Evolutionary conservation across 192 early-diverging fungal species (phyloP), one percentile per base, ranked within the genome.

Genomic region (Backusella psychrophila): DNA sequence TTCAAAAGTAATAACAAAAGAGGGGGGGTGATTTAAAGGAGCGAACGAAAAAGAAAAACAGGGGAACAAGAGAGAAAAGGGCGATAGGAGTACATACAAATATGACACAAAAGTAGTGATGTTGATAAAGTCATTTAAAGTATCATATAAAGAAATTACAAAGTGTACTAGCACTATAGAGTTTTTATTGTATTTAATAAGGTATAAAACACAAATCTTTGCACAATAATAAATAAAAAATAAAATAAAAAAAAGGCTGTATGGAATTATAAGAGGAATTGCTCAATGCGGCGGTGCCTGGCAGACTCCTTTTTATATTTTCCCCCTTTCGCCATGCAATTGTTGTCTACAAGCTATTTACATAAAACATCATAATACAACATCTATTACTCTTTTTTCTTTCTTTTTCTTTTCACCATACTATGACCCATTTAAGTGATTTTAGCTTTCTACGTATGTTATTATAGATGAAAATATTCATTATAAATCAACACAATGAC

Each of bases 231-330:
- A 39, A 9, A 12, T 39, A 33, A 78, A 71, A 53, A 88, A 87
- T n/a, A n/a, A n/a, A n/a, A n/a, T n/a, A 33, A 98, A 88, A 87
- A 33, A 98, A 87, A 7, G 94, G 94, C 65, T 88, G 77, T 38
- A 98, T 85, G 11, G 96, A 85, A 26, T 88, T 81, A 84, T 86
- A 96, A 83, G 96, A 96, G 63, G 95, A 87, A 78, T 98, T 95
- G 63, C 96, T 92, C 1, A 94, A 94, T 72, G 97, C 96, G 0
- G 95, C 95, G 0, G 93, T 97, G 41, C 89, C 89, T 15, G 93
- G 94, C 9, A 98, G 56, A 31, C 97, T 86, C 17, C 87, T 74
- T 21, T 96, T 15, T 94, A 92, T 1, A 95, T 96, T 83, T 97
- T 95, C 85, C 96, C 96, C 75, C 96, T 90, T 56, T 96, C 83